Evolutionary conservation across 345 rosid species (phyloP).

Genomic region (Corymbia maculata): DNA sequence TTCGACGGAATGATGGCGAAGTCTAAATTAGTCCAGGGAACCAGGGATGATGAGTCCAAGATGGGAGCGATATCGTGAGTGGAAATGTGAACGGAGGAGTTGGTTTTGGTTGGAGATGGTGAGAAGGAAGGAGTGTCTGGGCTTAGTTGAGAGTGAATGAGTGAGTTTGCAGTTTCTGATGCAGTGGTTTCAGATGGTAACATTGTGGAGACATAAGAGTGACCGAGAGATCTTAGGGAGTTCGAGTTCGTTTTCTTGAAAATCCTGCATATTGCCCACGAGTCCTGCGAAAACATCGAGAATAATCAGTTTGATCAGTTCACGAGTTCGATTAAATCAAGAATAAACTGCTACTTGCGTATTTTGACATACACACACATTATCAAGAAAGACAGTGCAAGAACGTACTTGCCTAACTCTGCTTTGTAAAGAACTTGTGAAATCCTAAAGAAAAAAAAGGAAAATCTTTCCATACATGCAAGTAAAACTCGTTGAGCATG

Average conservation of each 20-base stretch:
- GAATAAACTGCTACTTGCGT: not conserved
- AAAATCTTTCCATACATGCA: not conserved
- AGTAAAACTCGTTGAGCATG: not conserved
- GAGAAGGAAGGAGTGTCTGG: conserved; percentile 4
- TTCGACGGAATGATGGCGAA: not conserved
- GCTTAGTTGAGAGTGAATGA: conserved; percentile 1
- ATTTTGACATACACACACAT: no score
- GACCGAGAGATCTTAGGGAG: conserved; percentile 38
- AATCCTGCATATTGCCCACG: conserved; percentile 95
- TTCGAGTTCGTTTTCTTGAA: conserved; percentile 76
- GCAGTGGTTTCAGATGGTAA: conserved; percentile 18
- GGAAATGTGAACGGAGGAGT: not conserved
- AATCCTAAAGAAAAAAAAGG: not conserved
- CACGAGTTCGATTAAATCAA: not conserved
- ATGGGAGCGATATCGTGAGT: not conserved
- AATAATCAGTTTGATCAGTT: not conserved
- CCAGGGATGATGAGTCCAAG: not conserved
- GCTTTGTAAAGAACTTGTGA: not conserved
- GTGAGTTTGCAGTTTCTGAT: conserved; percentile 1
- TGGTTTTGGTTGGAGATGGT: not conserved
- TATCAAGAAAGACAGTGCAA: not conserved
- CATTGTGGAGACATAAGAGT: conserved; percentile 46
- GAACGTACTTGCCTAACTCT: not conserved
- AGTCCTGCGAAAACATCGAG: conserved; percentile 38
- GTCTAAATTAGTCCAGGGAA: not conserved